Evolutionary conservation across 345 rosid species (phyloP), one percentile per base, ranked within the genome.

Genomic region (Trapa incisa): DNA sequence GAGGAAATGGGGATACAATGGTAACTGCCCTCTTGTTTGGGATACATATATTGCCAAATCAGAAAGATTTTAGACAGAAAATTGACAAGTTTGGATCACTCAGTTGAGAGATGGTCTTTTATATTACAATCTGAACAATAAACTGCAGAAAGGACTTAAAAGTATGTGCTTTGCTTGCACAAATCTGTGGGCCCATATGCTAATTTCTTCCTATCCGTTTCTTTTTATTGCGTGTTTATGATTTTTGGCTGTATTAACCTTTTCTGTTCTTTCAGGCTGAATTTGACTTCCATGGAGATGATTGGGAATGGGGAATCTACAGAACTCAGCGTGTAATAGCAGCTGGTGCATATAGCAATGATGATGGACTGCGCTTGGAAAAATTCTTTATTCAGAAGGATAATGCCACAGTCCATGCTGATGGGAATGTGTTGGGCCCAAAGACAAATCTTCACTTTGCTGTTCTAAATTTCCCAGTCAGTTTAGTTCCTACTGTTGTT

Each of bases 281-380:
- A 69, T 94, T 94, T 74, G 99, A 94, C 78, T 88, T 94, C 75
- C 92, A 86, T 65, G 99, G 99, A 52, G 96, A 94, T 71, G 97
- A 94, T 32, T 94, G 97, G 99, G 99, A 94, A 74, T 94, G 99
- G 99, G 99, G 99, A 64, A 76, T 84, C 69, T 88, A 94, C 82
- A 90, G 85, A 70, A 88, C 89, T 41, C 99, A 90, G 79, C 97
- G 82, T 67, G 92, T 87, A 74, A 71, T 86, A 74, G 96, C 99
- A 12, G 85, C 77, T 67, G 99, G 99, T 71, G 96, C 92, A 66
- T 94, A 88, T 75, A 94, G 91, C 82, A 90, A 94, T 36, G 88
- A 91, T 77, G 96, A 88, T 77, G 99, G 99, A 69, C 80, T 94
- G 70, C 92, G 87, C 63, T 96, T 94, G 68, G 95, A 90, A 75